Base-by-base conservation (phyloP, 176 grass and related monocot species). In the Melocanna baccifera region DNA sequence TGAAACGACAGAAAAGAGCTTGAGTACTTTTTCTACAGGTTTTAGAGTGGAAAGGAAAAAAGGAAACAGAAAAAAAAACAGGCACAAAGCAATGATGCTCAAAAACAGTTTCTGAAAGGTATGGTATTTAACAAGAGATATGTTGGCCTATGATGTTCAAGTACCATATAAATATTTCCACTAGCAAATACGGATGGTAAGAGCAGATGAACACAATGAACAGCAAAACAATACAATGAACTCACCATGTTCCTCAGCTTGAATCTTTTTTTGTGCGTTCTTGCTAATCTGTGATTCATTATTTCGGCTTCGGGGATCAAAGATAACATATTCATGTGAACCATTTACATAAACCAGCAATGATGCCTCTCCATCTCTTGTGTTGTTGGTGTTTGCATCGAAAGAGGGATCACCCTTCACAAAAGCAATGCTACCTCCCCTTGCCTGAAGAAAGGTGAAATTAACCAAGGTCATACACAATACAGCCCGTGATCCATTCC, bases 321-420 rank as follows among this genome's bases (percentile, higher is more conserved):
- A 96, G 52, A 96, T 67, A 65, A 76, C 77, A 76, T 99, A 99
- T 59, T 99, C 91, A 83, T 94, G 93, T 46, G 85, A 87, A 77
- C 93, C 45, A 71, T 92, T 99, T 59, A 99, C 30, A 30, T 92
- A 99, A 50, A 83, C 91, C 52, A 96, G 59, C 39, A 88, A 84
- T 58, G 53, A 56, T 46, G 71, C 61, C 73, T 83, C 71, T 59
- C 26, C 80, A 65, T 69, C 82, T 46, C n/a, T 71, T 12, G 58
- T 77, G 76, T 65, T 67, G 64, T 84, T 74, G 15, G 30, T 80
- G 23, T 88, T 67, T 32, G 56, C 73, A 69, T 81, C 69, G 23
- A 82, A 64, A 78, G 88, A 86, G 63, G 48, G 9, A 36, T 69
- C 77, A 30, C 71, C n/a, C 63, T 85, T 91, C 59, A 99, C 64